Evolutionary conservation across 352 stramenopile species (phyloP), one percentile per base, ranked within the genome.

Genomic region (Globisporangium cederbergense): DNA sequence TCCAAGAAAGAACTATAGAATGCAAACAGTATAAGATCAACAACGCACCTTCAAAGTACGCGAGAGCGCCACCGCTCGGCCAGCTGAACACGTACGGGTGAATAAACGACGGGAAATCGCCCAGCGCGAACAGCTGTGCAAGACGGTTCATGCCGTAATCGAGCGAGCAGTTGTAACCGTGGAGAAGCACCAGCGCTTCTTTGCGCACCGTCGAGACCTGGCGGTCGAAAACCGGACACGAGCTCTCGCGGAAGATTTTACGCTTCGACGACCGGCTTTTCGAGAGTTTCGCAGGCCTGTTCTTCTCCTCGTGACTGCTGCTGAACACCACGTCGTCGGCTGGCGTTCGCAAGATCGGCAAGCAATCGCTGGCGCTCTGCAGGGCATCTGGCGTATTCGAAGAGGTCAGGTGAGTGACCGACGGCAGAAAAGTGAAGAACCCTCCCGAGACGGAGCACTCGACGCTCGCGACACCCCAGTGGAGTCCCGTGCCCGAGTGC

Each of bases 391-490:
- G 30, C 0, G 70, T 58, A 45, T 76, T 77, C 13, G 70, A 79
- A 16, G 64, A 63, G 16, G 79, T 91, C 58, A 89, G 61, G 45
- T 91, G 80, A 0, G 58, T 72, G 36, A 89, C 82, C 1, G 67
- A 68, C 20, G 82, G 82, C 40, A 91, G 68, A 32, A 89, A 91
- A 30, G 64, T 80, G 66, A 91, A 91, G 56, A 91, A 91, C 1
- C 82, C 80, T 2, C 82, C 82, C 2, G 82, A 88, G 1, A 91
- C 80, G 10, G 82, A 91, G 42, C 82, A 91, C 62, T 91, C 82
- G 10, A 96, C 86, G 43, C 79, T 90, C 1, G 79, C 83, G 0
- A 96, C 85, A 18, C 89, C 90, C 78, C 86, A 96, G 54, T 82
- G 71, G 18, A 86, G 63, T 2, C 70, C 72, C 3, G 76, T 71